Conservation (phyloP, 2,329 filamentous ascomycete genomes). For the Exophiala bonariae region DNA sequence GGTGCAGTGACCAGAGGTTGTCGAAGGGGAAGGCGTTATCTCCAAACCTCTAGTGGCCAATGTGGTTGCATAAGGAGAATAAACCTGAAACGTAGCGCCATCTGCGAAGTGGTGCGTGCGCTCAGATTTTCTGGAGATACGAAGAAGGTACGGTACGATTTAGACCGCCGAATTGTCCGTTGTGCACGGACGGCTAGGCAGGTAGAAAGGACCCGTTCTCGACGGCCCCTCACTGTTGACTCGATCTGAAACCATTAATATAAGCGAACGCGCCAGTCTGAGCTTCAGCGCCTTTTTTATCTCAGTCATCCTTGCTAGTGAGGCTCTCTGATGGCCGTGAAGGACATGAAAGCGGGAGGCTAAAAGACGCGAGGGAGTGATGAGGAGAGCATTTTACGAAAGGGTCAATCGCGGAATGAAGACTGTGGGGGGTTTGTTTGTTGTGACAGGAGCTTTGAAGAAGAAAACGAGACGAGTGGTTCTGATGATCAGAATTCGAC, state of each 20-base stretch:
- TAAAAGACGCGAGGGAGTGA: no score
- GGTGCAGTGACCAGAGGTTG: conserved; percentile 2
- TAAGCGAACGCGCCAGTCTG: conserved; percentile 17
- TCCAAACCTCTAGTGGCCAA: conserved; percentile 10
- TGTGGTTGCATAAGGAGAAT: conserved; percentile 18
- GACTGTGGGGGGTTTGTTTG: no score
- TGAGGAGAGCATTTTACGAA: no score
- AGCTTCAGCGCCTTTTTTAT: conserved; percentile 1
- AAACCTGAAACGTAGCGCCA: conserved; percentile 26
- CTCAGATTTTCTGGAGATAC: conserved; percentile 21
- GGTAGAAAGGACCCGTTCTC: no score
- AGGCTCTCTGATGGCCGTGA: background rate
- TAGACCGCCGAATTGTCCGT: no score
- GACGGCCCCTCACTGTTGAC: background rate
- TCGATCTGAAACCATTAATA: conserved; percentile 3
- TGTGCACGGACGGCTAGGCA: no score
- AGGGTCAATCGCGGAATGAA: no score
- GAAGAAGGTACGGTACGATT: conserved; percentile 2
- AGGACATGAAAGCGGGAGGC: no score
- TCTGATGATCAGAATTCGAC: no score
- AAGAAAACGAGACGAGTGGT: no score
- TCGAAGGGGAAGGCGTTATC: background rate
- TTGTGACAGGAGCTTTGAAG: no score
- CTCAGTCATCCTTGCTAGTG: background rate
- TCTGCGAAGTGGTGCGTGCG: conserved; percentile 21